Conservation (phyloP, 495 filamentous ascomycete genomes). For the Neurospora intermedia region DNA sequence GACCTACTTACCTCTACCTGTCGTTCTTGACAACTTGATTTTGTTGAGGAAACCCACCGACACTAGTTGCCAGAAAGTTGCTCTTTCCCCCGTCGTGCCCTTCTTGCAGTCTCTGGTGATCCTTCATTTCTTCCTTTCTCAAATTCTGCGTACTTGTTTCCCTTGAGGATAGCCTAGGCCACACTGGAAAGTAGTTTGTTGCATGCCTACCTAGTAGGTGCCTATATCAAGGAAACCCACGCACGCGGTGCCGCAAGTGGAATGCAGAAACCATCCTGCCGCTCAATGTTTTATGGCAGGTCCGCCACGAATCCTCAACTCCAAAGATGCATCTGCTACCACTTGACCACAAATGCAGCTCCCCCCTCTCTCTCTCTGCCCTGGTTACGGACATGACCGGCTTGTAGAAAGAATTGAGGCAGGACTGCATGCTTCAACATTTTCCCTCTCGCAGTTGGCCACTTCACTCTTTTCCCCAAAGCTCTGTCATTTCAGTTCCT, state of each 20-base stretch:
- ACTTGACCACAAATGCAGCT: not conserved
- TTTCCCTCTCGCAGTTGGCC: not conserved
- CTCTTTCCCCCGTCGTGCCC: not conserved
- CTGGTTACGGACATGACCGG: not conserved
- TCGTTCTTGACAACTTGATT: not conserved
- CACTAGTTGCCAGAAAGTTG: not conserved
- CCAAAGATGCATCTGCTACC: not conserved
- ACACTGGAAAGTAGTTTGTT: not conserved
- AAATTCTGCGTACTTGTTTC: not conserved
- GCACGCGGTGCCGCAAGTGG: not conserved
- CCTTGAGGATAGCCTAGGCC: not conserved
- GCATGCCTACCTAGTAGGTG: not conserved
- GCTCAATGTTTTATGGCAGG: not conserved
- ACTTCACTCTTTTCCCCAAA: not conserved
- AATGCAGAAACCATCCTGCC: not conserved
- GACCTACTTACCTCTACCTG: not conserved
- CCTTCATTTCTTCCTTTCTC: not conserved
- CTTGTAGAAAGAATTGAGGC: not conserved
- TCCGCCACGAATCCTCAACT: not conserved
- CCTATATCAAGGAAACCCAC: not conserved
- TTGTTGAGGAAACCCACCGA: not conserved
- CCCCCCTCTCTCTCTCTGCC: not conserved
- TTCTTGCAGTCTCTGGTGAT: not conserved
- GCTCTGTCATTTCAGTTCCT: not conserved
- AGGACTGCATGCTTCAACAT: not conserved